Conservation (phyloP, 2,329 filamentous ascomycete genomes). For the Epicoccum sorghinum region DNA sequence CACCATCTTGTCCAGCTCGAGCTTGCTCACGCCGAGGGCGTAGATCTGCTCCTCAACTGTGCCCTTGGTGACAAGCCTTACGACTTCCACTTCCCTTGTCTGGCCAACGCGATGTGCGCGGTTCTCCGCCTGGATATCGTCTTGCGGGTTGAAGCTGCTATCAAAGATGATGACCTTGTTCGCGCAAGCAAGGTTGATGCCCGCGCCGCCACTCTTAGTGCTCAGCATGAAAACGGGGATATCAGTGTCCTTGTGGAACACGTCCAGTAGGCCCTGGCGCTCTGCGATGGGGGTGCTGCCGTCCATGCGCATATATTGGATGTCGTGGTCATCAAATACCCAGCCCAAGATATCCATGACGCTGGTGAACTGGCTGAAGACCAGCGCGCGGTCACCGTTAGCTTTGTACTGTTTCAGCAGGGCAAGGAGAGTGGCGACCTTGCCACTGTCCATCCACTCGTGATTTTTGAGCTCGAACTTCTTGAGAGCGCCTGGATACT, state of each 20-base stretch:
- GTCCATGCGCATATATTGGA: conserved; percentile 85
- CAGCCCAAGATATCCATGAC: conserved; percentile 89
- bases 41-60: conserved; percentile 96
- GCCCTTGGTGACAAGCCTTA: conserved; percentile 77
- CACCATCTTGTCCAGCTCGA: conserved; percentile 81
- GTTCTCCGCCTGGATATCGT: conserved; percentile 98
- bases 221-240: conserved; percentile 93
- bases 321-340: conserved; percentile 73
- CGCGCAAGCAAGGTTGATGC: conserved; percentile 92
- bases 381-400: conserved; percentile 83
- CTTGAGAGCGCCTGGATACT: conserved; percentile 58
- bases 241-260: conserved; percentile 75
- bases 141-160: conserved; percentile 95
- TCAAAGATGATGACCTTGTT: conserved; percentile 99
- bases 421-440: conserved; percentile 79
- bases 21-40: conserved; percentile 87
- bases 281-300: conserved; percentile 81
- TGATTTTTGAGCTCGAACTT: conserved; percentile 64
- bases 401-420: conserved; percentile 74
- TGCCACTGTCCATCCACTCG: conserved; percentile 78
- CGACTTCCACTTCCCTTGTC: conserved; percentile 86
- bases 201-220: conserved; percentile 93
- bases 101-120: conserved; percentile 94
- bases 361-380: conserved; percentile 93
- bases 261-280: conserved; percentile 85